Evolutionary conservation across 2,329 filamentous ascomycete genomes (phyloP).

Genomic region (Sporothrix schenckii): DNA sequence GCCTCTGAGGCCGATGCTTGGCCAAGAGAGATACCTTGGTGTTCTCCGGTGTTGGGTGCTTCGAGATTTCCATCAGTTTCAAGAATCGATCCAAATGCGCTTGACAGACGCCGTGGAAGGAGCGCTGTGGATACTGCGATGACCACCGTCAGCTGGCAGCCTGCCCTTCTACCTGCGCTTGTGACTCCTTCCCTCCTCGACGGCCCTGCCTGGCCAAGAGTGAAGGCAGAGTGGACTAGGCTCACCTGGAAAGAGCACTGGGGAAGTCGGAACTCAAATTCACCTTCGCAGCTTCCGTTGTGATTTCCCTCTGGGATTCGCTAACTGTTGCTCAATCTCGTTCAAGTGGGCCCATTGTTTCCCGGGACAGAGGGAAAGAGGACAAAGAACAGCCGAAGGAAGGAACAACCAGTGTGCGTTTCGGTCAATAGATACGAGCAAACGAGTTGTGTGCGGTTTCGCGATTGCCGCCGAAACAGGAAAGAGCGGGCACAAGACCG

Average conservation of each 20-base stretch:
- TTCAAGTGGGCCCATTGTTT: not conserved
- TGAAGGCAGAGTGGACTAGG: not conserved
- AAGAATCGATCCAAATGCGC: too few species aligned
- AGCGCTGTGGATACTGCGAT: not conserved
- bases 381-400: not conserved
- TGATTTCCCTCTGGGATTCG: not conserved
- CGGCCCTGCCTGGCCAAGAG: not conserved
- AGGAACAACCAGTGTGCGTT: not conserved
- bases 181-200: not conserved
- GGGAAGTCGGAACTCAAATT: not conserved
- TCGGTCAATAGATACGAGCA: not conserved
- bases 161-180: not conserved
- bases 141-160: not conserved
- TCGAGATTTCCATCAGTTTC: not conserved
- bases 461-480: conserved; percentile 5
- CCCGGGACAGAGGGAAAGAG: not conserved
- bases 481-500: not conserved
- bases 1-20: not conserved
- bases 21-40: not conserved
- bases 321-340: not conserved
- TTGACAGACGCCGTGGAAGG: not conserved
- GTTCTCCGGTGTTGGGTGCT: not conserved
- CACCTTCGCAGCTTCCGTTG: not conserved
- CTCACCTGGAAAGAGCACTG: not conserved
- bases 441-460: not conserved